phyloP scores from a whole-genome alignment of 1,284 basidiomycete genomes.

The Ganoderma resinaceum region DNA sequence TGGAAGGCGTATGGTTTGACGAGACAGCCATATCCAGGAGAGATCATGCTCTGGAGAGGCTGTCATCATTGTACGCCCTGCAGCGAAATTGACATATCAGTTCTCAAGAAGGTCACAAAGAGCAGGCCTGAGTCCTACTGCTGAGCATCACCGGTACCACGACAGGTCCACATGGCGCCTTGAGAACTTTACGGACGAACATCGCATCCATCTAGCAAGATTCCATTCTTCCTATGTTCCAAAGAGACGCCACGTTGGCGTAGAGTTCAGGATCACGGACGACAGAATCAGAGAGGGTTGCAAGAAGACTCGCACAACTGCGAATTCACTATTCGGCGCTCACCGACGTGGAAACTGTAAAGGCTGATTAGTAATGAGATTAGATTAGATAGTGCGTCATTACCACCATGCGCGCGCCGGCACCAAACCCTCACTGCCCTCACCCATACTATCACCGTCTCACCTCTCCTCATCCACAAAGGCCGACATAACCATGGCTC shows the following conservation, averaged over 20 bases:
- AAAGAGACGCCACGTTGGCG: neutral
- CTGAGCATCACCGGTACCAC: neutral
- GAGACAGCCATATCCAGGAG: neutral
- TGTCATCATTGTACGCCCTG: neutral
- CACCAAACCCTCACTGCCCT: neutral
- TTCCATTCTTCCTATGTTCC: neutral
- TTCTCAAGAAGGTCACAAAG: neutral
- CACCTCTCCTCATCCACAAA: neutral
- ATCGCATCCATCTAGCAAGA: neutral
- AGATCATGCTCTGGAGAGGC: neutral
- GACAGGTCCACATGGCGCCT: neutral
- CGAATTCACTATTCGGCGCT: neutral
- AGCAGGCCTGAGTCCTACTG: neutral
- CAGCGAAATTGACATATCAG: neutral
- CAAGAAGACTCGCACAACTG: neutral
- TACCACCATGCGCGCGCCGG: neutral
- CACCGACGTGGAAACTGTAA: neutral
- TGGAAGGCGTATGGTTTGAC: neutral
- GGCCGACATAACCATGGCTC: constrained; percentile 64
- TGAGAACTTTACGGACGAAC: neutral
- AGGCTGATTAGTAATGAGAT: neutral
- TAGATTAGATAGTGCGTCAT: constrained; percentile 3
- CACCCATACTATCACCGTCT: neutral
- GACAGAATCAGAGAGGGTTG: neutral
- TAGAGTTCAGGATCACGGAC: neutral